phyloP scores from a whole-genome alignment of 768 basidiomycete genomes.

The Favolaschia claudopus region DNA sequence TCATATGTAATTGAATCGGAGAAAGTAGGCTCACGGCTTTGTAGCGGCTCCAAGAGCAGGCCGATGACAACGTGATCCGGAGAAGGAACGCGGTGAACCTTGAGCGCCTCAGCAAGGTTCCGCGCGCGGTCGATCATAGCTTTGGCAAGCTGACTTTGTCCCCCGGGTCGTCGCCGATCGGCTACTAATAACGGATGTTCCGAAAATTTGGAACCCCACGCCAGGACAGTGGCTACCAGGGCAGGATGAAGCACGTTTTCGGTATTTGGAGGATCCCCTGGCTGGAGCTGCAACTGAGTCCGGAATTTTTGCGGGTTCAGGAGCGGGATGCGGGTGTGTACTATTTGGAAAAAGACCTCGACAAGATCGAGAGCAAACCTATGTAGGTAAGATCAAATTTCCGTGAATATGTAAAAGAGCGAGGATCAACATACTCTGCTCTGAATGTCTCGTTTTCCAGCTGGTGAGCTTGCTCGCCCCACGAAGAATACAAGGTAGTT shows the following conservation, averaged over 20 bases:
- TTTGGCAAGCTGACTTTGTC: constrained; percentile 81
- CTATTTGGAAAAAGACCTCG: constrained; percentile 94
- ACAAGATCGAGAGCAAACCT: constrained; percentile 94
- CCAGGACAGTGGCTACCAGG: constrained; percentile 85
- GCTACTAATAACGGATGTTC: constrained; percentile 86
- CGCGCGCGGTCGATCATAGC: constrained; percentile 81
- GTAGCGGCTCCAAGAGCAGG: constrained; percentile 82
- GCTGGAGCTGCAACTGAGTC: constrained; percentile 62
- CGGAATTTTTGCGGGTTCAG: constrained; percentile 87
- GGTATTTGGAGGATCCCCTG: constrained; percentile 11
- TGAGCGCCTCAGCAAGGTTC: constrained; percentile 86
- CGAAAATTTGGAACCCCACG: constrained; percentile 94
- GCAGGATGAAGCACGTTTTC: constrained; percentile 67
- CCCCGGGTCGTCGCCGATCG: constrained; percentile 74
- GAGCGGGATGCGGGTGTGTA: constrained; percentile 87
- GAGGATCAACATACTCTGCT: constrained; percentile 74
- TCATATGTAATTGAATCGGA: constrained; percentile 17
- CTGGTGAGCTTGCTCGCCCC: constrained; percentile 79
- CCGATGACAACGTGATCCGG: constrained; percentile 85
- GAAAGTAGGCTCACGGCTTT: constrained; percentile 72
- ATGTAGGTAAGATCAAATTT: constrained; percentile 26
- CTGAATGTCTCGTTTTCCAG: constrained; percentile 78
- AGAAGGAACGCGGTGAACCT: constrained; percentile 82
- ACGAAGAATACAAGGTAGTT: constrained; percentile 59
- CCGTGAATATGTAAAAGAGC: constrained; percentile 24